These are phyloP conservation scores for Yamadazyma sp. DNA, from an alignment of 805 yeast species.

Conservation along the genomic window DNA sequence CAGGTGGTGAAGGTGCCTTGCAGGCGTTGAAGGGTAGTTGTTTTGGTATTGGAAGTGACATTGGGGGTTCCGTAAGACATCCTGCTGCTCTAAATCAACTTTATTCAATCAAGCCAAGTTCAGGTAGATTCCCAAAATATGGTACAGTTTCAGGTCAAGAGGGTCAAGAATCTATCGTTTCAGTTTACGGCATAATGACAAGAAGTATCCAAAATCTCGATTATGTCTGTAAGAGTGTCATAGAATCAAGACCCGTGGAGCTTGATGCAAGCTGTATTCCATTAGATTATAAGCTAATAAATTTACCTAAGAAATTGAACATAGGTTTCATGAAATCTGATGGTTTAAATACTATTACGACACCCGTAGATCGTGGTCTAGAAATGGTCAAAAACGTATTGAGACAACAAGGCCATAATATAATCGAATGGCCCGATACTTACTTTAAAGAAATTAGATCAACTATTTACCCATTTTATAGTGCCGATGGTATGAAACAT, in stretches of 20 bases:
- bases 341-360: conserved; percentile 61
- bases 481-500: conserved; percentile 11
- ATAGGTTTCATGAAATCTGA: conserved; percentile 63
- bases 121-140: conserved; percentile 28
- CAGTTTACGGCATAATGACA: conserved; percentile 67
- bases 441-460: conserved; percentile 10
- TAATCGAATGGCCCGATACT: conserved; percentile 29
- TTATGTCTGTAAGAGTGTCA: conserved; percentile 34
- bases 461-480: conserved; percentile 12
- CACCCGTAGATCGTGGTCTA: conserved; percentile 58
- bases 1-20: conserved; percentile 55
- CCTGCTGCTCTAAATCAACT: conserved; percentile 44
- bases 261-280: conserved; percentile 46
- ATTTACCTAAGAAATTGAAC: conserved; percentile 39
- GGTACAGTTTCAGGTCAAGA: conserved; percentile 45
- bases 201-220: conserved; percentile 62
- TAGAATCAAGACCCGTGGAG: conserved; percentile 53
- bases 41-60: conserved; percentile 54
- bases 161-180: conserved; percentile 67
- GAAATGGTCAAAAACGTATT: conserved; percentile 51
- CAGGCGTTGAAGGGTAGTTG: conserved; percentile 44
- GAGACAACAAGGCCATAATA: conserved; percentile 52
- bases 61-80: conserved; percentile 50
- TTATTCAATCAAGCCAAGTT: conserved; percentile 44
- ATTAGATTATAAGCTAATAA: conserved; percentile 48